Conservation (phyloP, 148 eudicot genomes). For the Fallopia convolvulus region DNA sequence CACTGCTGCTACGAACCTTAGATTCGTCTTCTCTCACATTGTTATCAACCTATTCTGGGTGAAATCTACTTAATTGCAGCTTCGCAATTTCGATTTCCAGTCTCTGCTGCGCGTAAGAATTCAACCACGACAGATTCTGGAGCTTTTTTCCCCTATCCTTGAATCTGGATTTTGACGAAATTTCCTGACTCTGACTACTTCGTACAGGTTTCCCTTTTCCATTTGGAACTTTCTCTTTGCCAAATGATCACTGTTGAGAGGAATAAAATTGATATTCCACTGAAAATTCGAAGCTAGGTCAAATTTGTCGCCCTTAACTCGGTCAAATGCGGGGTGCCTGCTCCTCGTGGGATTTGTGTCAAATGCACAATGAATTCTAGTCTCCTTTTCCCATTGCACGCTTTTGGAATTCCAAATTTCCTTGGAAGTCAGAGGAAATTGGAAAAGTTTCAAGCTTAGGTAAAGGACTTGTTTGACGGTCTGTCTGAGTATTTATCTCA, state of each 20-base stretch:
- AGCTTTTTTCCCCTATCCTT: background rate
- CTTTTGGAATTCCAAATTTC: slow-evolving; percentile 14
- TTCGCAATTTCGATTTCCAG: background rate
- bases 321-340: slow-evolving; percentile 6
- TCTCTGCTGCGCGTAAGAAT: slow-evolving; percentile 4
- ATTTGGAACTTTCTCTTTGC: background rate
- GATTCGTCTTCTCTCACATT: slow-evolving; percentile 8
- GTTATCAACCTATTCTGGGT: background rate
- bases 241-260: background rate
- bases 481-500: background rate
- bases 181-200: background rate
- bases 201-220: background rate
- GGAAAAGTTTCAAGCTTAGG: background rate
- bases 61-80: background rate
- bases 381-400: background rate
- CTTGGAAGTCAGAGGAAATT: slow-evolving; percentile 4
- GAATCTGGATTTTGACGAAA: slow-evolving; percentile 8
- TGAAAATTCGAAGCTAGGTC: background rate
- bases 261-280: background rate
- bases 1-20: background rate
- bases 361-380: slow-evolving; percentile 2
- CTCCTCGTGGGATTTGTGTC: background rate
- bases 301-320: background rate
- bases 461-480: slow-evolving; percentile 21
- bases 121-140: background rate